Evolutionary conservation across 768 basidiomycete species (phyloP).

Genomic region (Tylopilus sp.): DNA sequence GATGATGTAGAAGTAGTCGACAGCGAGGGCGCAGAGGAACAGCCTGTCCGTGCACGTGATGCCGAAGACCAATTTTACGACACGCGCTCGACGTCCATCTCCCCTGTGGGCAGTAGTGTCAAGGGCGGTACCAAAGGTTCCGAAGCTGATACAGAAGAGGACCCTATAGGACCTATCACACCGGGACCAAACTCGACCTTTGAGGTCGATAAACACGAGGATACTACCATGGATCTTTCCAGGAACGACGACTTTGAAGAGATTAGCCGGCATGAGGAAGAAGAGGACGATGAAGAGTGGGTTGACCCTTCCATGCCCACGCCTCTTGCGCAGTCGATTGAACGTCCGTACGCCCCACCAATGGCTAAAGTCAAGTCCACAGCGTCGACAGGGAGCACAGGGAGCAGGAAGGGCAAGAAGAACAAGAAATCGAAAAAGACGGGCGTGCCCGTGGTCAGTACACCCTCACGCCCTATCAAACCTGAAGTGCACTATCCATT

Average conservation of each 20-base stretch:
- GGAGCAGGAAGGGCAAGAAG: slow-evolving; percentile 30
- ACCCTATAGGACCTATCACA: slow-evolving; percentile 66
- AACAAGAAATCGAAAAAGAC: slow-evolving; percentile 37
- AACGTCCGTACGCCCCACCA: slow-evolving; percentile 27
- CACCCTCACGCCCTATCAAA: slow-evolving; percentile 31
- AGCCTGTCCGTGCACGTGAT: slow-evolving; percentile 25
- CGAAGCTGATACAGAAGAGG: slow-evolving; percentile 69
- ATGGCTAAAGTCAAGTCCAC: slow-evolving; percentile 26
- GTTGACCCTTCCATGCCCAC: slow-evolving; percentile 59
- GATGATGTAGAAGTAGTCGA: slow-evolving; percentile 37
- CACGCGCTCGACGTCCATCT: slow-evolving; percentile 44
- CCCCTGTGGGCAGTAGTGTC: slow-evolving; percentile 37
- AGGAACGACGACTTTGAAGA: slow-evolving; percentile 28
- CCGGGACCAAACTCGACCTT: slow-evolving; percentile 49
- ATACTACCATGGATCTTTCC: slow-evolving; percentile 23
- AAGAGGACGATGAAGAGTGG: slow-evolving; percentile 54
- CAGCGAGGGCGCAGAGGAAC: slow-evolving; percentile 27
- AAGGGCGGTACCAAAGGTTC: slow-evolving; percentile 43
- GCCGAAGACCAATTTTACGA: slow-evolving; percentile 54
- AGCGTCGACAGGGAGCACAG: slow-evolving; percentile 23
- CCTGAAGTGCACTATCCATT: slow-evolving; percentile 55
- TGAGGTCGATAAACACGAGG: slow-evolving; percentile 23
- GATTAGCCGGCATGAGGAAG: slow-evolving; percentile 30
- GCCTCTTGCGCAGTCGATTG: slow-evolving; percentile 25
- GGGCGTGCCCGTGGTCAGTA: slow-evolving; percentile 38